Evolutionary conservation across 2,329 filamentous ascomycete species (phyloP), one percentile per base, ranked within the genome.

Genomic region (Neophaeococcomyces mojaviensis): DNA sequence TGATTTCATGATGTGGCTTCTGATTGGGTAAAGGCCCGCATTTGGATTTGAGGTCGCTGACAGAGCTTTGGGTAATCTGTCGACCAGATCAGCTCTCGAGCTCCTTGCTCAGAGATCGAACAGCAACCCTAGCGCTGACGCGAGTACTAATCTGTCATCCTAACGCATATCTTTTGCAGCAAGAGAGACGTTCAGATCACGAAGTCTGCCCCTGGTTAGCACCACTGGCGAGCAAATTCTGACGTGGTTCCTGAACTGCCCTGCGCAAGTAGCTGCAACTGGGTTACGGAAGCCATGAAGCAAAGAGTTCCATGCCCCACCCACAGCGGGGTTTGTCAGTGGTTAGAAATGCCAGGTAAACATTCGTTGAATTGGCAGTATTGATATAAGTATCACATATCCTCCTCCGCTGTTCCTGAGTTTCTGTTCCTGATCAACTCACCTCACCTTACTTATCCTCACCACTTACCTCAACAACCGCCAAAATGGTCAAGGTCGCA

Each of bases 401-500:
- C 24, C 22, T 10, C 19, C 19, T 26, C 9, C 13, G 10, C 37
- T 13, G 19, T 28, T 5, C 24, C 16, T 22, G 24, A 24, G 18
- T 20, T 26, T 26, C 37, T 39, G 8, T 15, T 24, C 13, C 16
- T 20, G 8, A 6, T 39, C 37, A 24, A 24, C 20, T 28, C 24
- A 28, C 20, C 10, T 22, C 15, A 15, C 38, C 22, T 22, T 24
- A 22, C 22, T 15, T 24, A 7, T 24, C 19, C 16, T 26, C 20
- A 18, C n/a, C 10, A 16, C 16, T n/a, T n/a, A 30, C 36, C 12
- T 13, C n/a, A 26, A 44, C 37, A 39, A 16, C 41, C 41, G 41
- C 18, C 41, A 44, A 44, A 31, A 44, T 44, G 41, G 41, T 44
- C 68, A 94, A 87, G 75, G 79, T 95, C 64, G 88, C 88, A 59